Evolutionary conservation across 176 grass and related monocot genomes (phyloP).

Genomic region (Canna indica): DNA sequence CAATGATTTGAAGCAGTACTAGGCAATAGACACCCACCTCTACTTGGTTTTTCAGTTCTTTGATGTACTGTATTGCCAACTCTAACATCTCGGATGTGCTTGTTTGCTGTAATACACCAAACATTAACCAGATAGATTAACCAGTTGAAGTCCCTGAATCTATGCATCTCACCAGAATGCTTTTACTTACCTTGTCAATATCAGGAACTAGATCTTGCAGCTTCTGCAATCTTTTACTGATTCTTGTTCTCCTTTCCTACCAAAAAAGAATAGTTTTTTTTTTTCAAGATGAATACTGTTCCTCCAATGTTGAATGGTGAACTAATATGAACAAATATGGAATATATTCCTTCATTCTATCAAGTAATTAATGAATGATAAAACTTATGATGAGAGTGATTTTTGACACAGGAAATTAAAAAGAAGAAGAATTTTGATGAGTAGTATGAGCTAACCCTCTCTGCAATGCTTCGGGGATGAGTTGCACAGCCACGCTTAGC

Average conservation of each 20-base stretch:
- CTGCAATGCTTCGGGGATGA: conserved; percentile 26
- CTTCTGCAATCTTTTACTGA: conserved; percentile 77
- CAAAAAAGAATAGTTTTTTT: background rate
- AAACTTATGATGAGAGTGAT: no score
- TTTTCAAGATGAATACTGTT: background rate
- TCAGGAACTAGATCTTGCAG: conserved; percentile 79
- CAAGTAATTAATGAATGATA: no score
- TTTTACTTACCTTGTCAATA: conserved; percentile 71
- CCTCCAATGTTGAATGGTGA: no score
- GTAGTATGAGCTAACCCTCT: conserved; percentile 14
- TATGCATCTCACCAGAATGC: no score
- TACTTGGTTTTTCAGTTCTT: conserved; percentile 55
- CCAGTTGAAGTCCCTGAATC: no score
- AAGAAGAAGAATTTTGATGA: background rate
- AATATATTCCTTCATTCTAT: no score
- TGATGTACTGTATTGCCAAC: conserved; percentile 81
- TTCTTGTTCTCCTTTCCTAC: conserved; percentile 89
- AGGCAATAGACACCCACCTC: conserved; percentile 32
- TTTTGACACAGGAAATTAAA: no score
- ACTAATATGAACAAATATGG: no score
- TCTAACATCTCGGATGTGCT: conserved; percentile 97
- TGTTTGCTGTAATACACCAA: conserved; percentile 65
- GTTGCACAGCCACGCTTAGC: conserved; percentile 25
- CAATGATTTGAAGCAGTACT: no score
- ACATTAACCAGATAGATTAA: no score